These are phyloP conservation scores for Flueggea neowawraea DNA, from an alignment of 441 rosid species.

Conservation along the genomic window DNA sequence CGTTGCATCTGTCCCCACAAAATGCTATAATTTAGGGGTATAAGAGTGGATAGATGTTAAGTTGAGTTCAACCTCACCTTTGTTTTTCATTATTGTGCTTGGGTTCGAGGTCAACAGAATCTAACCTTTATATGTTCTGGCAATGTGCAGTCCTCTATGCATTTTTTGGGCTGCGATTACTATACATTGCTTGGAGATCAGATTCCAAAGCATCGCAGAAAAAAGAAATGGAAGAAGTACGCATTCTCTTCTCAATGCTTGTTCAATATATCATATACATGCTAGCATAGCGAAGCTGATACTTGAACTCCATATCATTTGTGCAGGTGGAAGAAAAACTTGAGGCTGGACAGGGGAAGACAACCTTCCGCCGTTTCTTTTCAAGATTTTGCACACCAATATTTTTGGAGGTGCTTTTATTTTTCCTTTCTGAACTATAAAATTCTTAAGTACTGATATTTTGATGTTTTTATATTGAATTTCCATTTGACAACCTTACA, in stretches of 20 bases:
- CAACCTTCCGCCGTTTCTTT: conserved; percentile 72
- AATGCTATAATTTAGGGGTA: background rate
- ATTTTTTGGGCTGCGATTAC: conserved; percentile 87
- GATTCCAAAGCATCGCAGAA: conserved; percentile 90
- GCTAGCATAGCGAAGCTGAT: background rate
- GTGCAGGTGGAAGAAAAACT: conserved; percentile 97
- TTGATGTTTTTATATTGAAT: too few relatives aligned
- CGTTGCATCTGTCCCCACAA: too few relatives aligned
- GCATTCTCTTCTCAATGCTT: conserved; percentile 17
- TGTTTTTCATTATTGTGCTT: background rate
- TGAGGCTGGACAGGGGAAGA: conserved; percentile 84
- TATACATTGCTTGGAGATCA: conserved; percentile 99
- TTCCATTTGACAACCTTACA: too few relatives aligned
- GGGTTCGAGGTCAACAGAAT: background rate
- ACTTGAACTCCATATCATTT: conserved; percentile 8
- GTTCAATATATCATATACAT: background rate
- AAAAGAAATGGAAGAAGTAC: conserved; percentile 97
- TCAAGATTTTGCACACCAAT: conserved; percentile 98
- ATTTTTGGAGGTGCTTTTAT: conserved; percentile 69
- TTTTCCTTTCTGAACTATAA: background rate
- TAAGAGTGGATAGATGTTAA: too few relatives aligned
- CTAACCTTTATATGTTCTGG: background rate
- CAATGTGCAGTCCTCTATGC: conserved; percentile 71
- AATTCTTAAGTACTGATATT: too few relatives aligned
- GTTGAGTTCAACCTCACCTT: too few relatives aligned